Base-by-base conservation (phyloP, 768 basidiomycete genomes). In the Auriscalpium vulgare region DNA sequence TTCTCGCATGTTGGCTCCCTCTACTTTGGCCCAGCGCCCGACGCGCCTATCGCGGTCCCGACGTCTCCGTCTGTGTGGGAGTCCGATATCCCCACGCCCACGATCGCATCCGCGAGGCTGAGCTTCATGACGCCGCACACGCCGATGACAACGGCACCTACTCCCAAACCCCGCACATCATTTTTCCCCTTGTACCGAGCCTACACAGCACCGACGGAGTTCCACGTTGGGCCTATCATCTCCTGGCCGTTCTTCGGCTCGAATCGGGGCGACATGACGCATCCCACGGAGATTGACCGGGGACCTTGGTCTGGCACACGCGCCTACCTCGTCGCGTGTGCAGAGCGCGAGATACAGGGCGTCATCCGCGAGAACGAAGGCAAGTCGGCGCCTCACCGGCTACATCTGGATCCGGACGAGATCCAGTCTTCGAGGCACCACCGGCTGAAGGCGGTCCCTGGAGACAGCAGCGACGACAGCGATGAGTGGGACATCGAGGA, bases 161-260 rank as follows among this genome's bases (percentile, higher is more conserved):
- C 37, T 45, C 44, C 49, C 13, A 43, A 55, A 51, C 47, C 40
- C 40, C 36, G 8, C 14, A 10, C 37, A 44, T 17, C 38, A 35
- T 37, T 51, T 21, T 47, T 35, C 23, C 49, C 37, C 23, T 38
- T 16, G 13, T 29, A 5, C 29, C 4, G 29, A 29, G 59, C 47
- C 58, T 58, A 47, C 62, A 55, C 55, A 38, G 59, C 23, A 45
- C 60, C 50, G 10, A 62, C 67, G 37, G 73, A 78, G 51, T 81
- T 78, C 68, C 80, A 84, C 50, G 75, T 91, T 46, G 90, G 90
- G 4, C 86, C 87, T 8, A 92, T 93, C 63, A 81, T 92, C 50
- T 91, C 89, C 3, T 93, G 91, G 90, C 87, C 90, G 1, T 93
- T 92, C 76, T 93, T 93, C 66, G 90, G 90, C 47, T 86, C 88